phyloP scores from a whole-genome alignment of 768 basidiomycete species.

The Boletellus ananiceps region DNA sequence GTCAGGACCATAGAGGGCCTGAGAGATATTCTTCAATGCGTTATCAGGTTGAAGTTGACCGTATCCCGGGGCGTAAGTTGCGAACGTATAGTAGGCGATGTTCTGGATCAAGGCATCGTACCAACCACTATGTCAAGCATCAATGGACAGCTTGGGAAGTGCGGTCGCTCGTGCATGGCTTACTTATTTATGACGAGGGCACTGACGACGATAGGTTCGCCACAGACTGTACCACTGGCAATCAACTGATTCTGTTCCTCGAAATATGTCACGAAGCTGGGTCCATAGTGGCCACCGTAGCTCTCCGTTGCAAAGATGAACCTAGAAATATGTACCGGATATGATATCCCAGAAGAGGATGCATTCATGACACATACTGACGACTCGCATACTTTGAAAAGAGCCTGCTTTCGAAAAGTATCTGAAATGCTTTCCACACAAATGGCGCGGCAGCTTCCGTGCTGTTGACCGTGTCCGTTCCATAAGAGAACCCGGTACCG shows the following conservation, averaged over 20 bases:
- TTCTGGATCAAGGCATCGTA: conserved; percentile 62
- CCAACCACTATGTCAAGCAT: conserved; percentile 46
- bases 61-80: conserved; percentile 60
- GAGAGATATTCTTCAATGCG: conserved; percentile 44
- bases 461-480: conserved; percentile 50
- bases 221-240: conserved; percentile 38
- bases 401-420: conserved; percentile 52
- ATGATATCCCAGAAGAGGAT: not conserved
- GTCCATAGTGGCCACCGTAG: conserved; percentile 67
- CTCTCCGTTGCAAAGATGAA: conserved; percentile 64
- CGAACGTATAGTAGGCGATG: conserved; percentile 56
- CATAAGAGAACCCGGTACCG: conserved; percentile 61
- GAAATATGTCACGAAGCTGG: conserved; percentile 60
- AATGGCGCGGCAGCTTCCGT: conserved; percentile 49
- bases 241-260: conserved; percentile 58
- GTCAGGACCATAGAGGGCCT: conserved; percentile 41
- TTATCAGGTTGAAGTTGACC: conserved; percentile 51
- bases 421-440: conserved; percentile 61
- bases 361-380: conserved; percentile 37
- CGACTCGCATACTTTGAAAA: conserved; percentile 50
- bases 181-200: conserved; percentile 66
- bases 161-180: not conserved
- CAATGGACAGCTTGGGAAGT: not conserved
- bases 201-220: conserved; percentile 49
- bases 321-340: conserved; percentile 25